Evolutionary conservation across 2,329 filamentous ascomycete genomes (phyloP).

Genomic region (Penicillium italicum): DNA sequence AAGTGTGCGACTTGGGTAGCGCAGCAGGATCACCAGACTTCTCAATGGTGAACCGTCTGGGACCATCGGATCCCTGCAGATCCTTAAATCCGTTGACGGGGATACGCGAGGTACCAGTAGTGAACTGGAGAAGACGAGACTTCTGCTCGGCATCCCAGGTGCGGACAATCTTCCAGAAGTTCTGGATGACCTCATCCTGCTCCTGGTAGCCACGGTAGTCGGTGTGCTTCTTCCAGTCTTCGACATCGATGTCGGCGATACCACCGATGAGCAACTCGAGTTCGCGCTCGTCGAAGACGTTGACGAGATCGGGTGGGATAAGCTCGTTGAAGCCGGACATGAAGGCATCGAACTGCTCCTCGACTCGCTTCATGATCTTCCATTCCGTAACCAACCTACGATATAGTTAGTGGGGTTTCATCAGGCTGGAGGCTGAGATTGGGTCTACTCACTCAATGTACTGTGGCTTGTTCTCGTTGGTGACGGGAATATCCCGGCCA

Average conservation of each 20-base stretch:
- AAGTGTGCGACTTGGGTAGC: slow-evolving; percentile 94
- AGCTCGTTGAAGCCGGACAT: slow-evolving; percentile 96
- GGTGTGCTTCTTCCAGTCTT: slow-evolving; percentile 99
- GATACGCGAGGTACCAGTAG: slow-evolving; percentile 94
- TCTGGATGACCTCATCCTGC: slow-evolving; percentile 92
- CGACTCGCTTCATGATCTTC: slow-evolving; percentile 97
- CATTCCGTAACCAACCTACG: slow-evolving; percentile 87
- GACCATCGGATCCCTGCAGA: slow-evolving; percentile 92
- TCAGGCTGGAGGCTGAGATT: too few relatives aligned
- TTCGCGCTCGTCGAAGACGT: slow-evolving; percentile 97
- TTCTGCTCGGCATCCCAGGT: slow-evolving; percentile 99
- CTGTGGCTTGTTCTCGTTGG: slow-evolving; percentile 98
- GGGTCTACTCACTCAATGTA: slow-evolving; percentile 75
- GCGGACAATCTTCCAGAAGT: slow-evolving; percentile 95
- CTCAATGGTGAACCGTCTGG: slow-evolving; percentile 93
- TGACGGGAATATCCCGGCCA: slow-evolving; percentile 89
- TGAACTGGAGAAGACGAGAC: slow-evolving; percentile 91
- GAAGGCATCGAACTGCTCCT: slow-evolving; percentile 97
- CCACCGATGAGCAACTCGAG: slow-evolving; percentile 93
- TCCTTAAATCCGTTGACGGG: slow-evolving; percentile 99
- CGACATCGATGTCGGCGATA: slow-evolving; percentile 99
- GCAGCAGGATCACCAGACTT: slow-evolving; percentile 90
- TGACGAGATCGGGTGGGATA: slow-evolving; percentile 92
- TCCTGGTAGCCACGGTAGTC: slow-evolving; percentile 99
- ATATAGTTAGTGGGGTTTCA: not conserved